Percentiles rank a stretch among this genome's conserved stretches.
Conservation (phyloP, 2,329 filamentous ascomycete genomes). For the Aspergillus puulaauensis region DNA sequence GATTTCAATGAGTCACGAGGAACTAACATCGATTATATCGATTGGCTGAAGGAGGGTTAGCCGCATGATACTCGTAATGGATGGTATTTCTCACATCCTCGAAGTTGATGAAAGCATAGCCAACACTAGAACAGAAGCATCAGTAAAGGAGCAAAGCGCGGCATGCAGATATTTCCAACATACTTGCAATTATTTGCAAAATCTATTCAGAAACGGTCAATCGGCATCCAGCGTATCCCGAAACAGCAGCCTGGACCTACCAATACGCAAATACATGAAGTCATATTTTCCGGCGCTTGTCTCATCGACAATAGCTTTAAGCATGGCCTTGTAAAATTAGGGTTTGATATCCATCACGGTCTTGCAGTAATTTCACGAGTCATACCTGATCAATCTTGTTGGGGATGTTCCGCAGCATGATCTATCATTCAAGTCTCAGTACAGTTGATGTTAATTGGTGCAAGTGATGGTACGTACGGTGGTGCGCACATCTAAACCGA, state of each 20-base stretch:
- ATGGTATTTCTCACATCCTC: constrained; percentile 60
- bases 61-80: neutral
- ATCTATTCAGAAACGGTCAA: constrained; percentile 45
- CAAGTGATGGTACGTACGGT: constrained; percentile 56
- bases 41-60: constrained; percentile 58
- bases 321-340: constrained; percentile 53
- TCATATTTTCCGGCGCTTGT: constrained; percentile 82
- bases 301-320: constrained; percentile 77
- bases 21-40: constrained; percentile 68
- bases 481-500: constrained; percentile 71
- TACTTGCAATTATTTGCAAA: constrained; percentile 82
- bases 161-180: constrained; percentile 33
- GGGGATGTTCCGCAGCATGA: constrained; percentile 94
- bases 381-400: constrained; percentile 73
- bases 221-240: neutral
- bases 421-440: constrained; percentile 47
- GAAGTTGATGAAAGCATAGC: constrained; percentile 98
- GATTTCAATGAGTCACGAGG: constrained; percentile 13
- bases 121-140: constrained; percentile 61
- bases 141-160: constrained; percentile 1
- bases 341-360: neutral
- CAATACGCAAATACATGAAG: constrained; percentile 91
- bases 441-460: neutral
- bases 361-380: neutral
- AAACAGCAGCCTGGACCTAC: constrained; percentile 34